These are phyloP conservation scores for Pouteria glomerata DNA, from an alignment of 148 eudicot genomes.

Conservation along the genomic window DNA sequence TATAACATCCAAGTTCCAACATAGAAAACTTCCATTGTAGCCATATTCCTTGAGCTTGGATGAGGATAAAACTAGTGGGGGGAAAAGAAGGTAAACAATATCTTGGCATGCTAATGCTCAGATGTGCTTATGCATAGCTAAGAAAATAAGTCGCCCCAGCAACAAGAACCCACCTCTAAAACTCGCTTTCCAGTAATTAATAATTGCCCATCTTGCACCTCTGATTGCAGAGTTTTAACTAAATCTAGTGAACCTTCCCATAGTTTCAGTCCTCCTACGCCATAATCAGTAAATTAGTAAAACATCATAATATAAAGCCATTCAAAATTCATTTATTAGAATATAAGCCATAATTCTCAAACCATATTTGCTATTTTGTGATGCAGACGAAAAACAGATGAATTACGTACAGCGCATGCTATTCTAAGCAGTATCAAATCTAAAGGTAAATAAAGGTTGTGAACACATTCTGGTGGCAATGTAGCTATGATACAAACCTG, in stretches of 20 bases:
- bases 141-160: conserved; percentile 26
- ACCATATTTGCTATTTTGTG: too few relatives aligned
- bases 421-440: too few relatives aligned
- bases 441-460: too few relatives aligned
- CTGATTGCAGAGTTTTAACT: conserved; percentile 65
- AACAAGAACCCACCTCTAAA: conserved; percentile 73
- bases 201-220: conserved; percentile 47
- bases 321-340: too few relatives aligned
- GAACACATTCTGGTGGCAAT: too few relatives aligned
- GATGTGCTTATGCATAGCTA: neutral
- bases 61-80: too few relatives aligned
- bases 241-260: conserved; percentile 98
- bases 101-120: neutral
- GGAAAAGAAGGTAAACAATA: neutral
- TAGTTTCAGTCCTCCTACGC: conserved; percentile 75
- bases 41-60: neutral
- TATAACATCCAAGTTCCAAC: neutral
- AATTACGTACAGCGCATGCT: too few relatives aligned
- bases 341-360: too few relatives aligned
- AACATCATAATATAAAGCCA: too few relatives aligned
- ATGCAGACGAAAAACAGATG: too few relatives aligned
- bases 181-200: conserved; percentile 64
- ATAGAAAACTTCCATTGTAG: neutral
- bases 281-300: conserved; percentile 10
- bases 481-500: too few relatives aligned